Base-by-base conservation (phyloP, 768 basidiomycete species). In the Hygrophorus russula region DNA sequence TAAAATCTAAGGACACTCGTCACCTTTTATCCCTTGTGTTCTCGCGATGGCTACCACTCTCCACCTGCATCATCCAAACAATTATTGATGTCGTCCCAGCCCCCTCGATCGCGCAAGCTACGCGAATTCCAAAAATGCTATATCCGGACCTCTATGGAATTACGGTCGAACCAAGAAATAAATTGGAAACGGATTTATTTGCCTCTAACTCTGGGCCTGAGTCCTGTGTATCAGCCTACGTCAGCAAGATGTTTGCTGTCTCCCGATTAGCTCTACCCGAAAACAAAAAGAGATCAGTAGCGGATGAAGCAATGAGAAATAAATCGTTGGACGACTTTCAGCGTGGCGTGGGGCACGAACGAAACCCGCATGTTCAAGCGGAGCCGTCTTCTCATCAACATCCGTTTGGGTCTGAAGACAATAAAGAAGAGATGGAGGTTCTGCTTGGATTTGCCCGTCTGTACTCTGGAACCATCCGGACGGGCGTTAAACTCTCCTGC, bases 161-260 rank as follows among this genome's bases (percentile, higher is more conserved):
- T 9, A 73, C 67, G 1, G 56, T 78, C 11, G 59, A 69, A 31
- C 80, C 91, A 6, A 78, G 76, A 53, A 85, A 81, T 58, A 81
- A 82, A 53, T 66, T 94, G n/a, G 93, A 99, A 56, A 65, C 68
- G 48, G 85, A 87, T 47, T 65, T 98, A 12, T 97, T 82, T 61
- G 59, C 73, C 0, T 87, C 91, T 34, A 76, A 77, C 42, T 70
- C 74, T 1, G 67, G 54, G 1, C 50, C 72, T 1, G 68, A 70
- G 5, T 80, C 82, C 0, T 76, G 64, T 45, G 68, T 91, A 10
- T 76, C 81, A 12, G 94, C 82, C 5, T 96, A 92, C 60, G 85
- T 97, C 37, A 94, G 89, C 71, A 99, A 98, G 61, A 99, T 98
- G 94, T 97, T 98, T 55, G 91, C 92, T 1, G 82, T 97, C 0